A percentile compares a stretch with the other conserved stretches of the same genome.
Conservation (phyloP, 2,329 filamentous ascomycete genomes). For the Paradendryphiella salina region DNA sequence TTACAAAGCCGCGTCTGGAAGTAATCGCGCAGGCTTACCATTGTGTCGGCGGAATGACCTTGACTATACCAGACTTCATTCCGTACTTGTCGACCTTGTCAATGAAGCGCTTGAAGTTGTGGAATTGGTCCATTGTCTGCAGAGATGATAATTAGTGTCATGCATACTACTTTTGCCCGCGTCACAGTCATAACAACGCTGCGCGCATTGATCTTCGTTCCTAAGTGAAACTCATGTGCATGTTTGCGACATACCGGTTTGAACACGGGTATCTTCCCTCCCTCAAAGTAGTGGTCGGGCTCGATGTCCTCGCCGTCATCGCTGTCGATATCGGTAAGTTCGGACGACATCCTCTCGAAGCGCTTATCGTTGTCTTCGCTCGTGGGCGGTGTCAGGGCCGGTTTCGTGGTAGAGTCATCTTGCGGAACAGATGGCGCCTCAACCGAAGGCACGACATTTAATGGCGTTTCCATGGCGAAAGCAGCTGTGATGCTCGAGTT, state of each 20-base stretch:
- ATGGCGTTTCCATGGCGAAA: slow-evolving; percentile 36
- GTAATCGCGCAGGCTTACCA: slow-evolving; percentile 64
- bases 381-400: slow-evolving; percentile 56
- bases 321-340: slow-evolving; percentile 54
- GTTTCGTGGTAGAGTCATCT: slow-evolving; percentile 39
- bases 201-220: slow-evolving; percentile 2
- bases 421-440: slow-evolving; percentile 32
- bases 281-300: slow-evolving; percentile 85
- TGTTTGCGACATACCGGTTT: slow-evolving; percentile 66
- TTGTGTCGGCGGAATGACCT: slow-evolving; percentile 90
- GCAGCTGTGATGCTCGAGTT: slow-evolving; percentile 6
- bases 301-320: slow-evolving; percentile 67
- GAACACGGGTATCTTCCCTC: slow-evolving; percentile 85
- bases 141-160: slow-evolving; percentile 23
- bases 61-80: slow-evolving; percentile 97
- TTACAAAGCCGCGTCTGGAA: slow-evolving; percentile 2
- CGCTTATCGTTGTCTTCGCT: slow-evolving; percentile 56
- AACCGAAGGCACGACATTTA: slow-evolving; percentile 40
- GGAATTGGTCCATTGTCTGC: slow-evolving; percentile 87
- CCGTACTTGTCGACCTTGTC: slow-evolving; percentile 88
- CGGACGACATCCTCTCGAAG: slow-evolving; percentile 51
- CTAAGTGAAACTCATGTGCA: slow-evolving; percentile 1
- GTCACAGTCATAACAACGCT: neutral
- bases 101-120: slow-evolving; percentile 90
- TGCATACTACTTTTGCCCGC: neutral